Percentiles rank a stretch among this genome's conserved stretches.
Evolutionary conservation across 2,329 filamentous ascomycete species (phyloP).

Genomic region (Alternaria solani): DNA sequence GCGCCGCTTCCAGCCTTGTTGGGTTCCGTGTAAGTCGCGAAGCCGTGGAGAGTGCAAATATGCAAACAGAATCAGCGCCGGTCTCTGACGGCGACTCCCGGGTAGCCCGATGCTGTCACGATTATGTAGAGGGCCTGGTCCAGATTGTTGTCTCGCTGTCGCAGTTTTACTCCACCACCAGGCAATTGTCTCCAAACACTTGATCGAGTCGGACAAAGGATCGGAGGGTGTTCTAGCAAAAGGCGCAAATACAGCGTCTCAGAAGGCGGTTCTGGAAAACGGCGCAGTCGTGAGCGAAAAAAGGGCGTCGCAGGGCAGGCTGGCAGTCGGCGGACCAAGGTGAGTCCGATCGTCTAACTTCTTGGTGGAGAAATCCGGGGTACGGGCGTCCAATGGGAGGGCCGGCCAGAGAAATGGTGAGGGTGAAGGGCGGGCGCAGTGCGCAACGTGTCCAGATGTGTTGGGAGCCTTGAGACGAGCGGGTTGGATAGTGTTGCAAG

Average conservation of each 20-base stretch:
- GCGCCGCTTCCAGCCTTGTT: conserved; percentile 11
- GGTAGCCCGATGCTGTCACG: conserved; percentile 7
- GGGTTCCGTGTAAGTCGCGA: conserved; percentile 3
- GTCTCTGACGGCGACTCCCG: neutral
- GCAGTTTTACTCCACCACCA: conserved; percentile 21
- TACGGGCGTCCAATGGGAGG: conserved; percentile 3
- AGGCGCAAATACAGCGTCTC: conserved; percentile 8
- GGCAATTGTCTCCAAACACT: conserved; percentile 27
- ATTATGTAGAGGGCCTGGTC: conserved; percentile 21
- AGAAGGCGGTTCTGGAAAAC: conserved; percentile 11
- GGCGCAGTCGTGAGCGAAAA: neutral
- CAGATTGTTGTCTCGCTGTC: conserved; percentile 27
- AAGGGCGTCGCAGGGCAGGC: conserved; percentile 14
- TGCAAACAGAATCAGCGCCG: neutral
- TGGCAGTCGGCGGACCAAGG: conserved; percentile 10
- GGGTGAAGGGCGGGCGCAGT: conserved; percentile 1
- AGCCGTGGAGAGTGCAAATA: conserved; percentile 3
- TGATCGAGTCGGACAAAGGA: conserved; percentile 23
- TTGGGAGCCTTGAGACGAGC: neutral
- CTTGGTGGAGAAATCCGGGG: conserved; percentile 11
- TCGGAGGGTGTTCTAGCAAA: neutral
- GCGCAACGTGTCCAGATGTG: conserved; percentile 8
- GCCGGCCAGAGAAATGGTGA: neutral
- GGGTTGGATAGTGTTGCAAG: neutral
- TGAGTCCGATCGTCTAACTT: conserved; percentile 11